Conservation (phyloP, 345 rosid species). For the Brassica cretica region DNA sequence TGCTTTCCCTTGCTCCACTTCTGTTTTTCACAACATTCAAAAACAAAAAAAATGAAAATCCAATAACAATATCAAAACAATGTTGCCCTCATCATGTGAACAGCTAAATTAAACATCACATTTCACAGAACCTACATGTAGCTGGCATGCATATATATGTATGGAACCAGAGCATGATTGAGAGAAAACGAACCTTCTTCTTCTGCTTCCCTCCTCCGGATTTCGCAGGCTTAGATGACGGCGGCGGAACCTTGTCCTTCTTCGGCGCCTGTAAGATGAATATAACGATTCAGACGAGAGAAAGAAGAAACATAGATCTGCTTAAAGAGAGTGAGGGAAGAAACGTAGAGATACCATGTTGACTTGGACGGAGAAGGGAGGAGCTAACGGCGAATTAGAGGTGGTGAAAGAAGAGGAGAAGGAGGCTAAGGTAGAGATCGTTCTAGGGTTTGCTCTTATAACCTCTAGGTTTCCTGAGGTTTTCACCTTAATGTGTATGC, state of each 20-base stretch:
- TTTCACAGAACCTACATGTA: not conserved
- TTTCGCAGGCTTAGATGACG: constrained; percentile 71
- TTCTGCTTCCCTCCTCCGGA: constrained; percentile 80
- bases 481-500: not conserved
- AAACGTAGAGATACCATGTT: constrained; percentile 24
- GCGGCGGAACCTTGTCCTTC: constrained; percentile 75
- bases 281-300: not conserved
- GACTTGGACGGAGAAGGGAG: constrained; percentile 30
- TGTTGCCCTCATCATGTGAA: too few species aligned
- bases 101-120: not conserved
- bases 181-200: constrained; percentile 57
- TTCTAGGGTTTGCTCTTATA: constrained; percentile 30
- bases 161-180: not conserved
- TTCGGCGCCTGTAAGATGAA: constrained; percentile 55
- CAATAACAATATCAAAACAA: too few species aligned
- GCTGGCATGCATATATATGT: not conserved
- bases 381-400: not conserved
- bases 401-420: not conserved
- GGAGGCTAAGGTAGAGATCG: not conserved
- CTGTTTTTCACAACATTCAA: not conserved
- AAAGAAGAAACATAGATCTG: not conserved
- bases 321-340: not conserved
- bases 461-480: not conserved
- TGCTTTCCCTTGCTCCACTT: constrained; percentile 19
- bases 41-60: too few species aligned